Evolutionary conservation across 2,329 filamentous ascomycete species (phyloP).

Genomic region (Alternaria burnsii): DNA sequence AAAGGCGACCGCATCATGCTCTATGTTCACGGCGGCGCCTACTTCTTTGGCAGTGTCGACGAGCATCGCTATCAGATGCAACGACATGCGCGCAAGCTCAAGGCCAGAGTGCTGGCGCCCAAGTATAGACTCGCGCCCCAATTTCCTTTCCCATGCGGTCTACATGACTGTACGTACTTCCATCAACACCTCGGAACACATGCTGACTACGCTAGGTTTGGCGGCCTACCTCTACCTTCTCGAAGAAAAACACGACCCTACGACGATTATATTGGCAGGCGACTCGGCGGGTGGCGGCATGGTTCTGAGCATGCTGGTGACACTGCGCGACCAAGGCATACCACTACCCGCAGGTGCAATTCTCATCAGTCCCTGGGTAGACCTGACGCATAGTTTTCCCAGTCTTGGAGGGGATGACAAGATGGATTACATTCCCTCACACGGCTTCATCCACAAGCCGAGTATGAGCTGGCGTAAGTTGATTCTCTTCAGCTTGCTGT

Average conservation of each 20-base stretch:
- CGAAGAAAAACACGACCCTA: conserved; percentile 73
- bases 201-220: conserved; percentile 54
- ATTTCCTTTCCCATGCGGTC: conserved; percentile 92
- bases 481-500: background rate
- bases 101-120: conserved; percentile 85
- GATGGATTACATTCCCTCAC: conserved; percentile 85
- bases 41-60: conserved; percentile 94
- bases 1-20: conserved; percentile 81
- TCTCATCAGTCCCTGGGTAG: conserved; percentile 93
- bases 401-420: conserved; percentile 78
- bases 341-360: conserved; percentile 89
- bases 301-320: conserved; percentile 80
- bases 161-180: conserved; percentile 74
- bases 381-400: conserved; percentile 93
- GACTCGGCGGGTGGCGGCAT: conserved; percentile 95
- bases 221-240: conserved; percentile 87
- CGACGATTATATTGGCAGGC: conserved; percentile 85
- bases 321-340: conserved; percentile 81
- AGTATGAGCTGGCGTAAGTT: conserved; percentile 78
- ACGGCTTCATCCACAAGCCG: conserved; percentile 90
- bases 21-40: conserved; percentile 93
- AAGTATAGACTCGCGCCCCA: conserved; percentile 89
- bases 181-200: background rate
- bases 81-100: conserved; percentile 90
- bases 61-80: conserved; percentile 99